Evolutionary conservation across 108 stramenopile species (phyloP), one percentile per base, ranked within the genome.

Genomic region (Aurantiochytrium sp.): DNA sequence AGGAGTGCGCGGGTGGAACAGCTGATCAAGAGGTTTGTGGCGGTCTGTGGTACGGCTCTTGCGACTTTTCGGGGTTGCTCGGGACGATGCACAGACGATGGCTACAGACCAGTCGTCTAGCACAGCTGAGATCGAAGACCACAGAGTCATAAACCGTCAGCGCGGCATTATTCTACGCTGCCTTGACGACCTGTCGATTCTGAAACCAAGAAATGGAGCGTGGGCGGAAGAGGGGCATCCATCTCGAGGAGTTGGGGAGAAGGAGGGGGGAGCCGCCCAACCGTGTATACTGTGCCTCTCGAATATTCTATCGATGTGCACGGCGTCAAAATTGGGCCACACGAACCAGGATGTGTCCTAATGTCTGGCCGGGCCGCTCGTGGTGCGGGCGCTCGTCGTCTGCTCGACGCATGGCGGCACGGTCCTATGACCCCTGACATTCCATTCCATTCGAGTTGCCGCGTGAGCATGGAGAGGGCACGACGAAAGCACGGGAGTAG

Each of bases 251-350:
- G 1, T 0, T 24, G 73, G 45, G 24, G 42, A 81, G n/a, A 48
- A 1, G 37, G 69, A 1, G n/a, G 6, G 73, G 24, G 42, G 39
- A 81, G n/a, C 45, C 45, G 73, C 73, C 73, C 73, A 81, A 81
- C 45, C 39, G 45, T 81, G 73, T 81, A 22, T 22, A 15, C 73
- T 81, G 73, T 48, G 45, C 39, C 73, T 65, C 32, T 65, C 34
- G 73, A 81, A 81, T 42, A 6, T 19, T 65, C 73, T 24, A 81
- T 48, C 42, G 27, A 81, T 41, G 42, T 41, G 45, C 30, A 48
- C 73, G 32, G 73, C 73, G 73, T 81, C 73, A 81, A 81, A 81
- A 48, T 81, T 81, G 73, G 73, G 73, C 73, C n/a, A 81, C 39
- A 81, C 15, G 59, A 65, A 65, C 3, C 22, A 65, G 59, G 59